These are phyloP conservation scores for Vaccinium vitisidaea DNA, from an alignment of 148 eudicot genomes.

Conservation along the genomic window DNA sequence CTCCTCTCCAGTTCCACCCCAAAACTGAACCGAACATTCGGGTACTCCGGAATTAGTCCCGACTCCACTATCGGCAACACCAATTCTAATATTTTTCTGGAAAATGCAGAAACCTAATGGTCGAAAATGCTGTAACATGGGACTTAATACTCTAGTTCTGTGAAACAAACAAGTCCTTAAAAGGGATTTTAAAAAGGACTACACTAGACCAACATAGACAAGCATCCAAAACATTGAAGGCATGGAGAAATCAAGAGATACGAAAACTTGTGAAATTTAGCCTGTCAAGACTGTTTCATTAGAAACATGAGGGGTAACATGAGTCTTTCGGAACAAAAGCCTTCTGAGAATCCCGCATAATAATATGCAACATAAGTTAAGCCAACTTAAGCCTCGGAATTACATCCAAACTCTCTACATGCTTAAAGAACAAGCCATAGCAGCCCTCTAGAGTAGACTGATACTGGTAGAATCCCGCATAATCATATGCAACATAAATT, in stretches of 20 bases:
- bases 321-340: constrained; percentile 9
- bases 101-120: neutral
- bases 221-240: neutral
- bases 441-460: constrained; percentile 13
- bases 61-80: neutral
- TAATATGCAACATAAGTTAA: constrained; percentile 15
- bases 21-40: neutral
- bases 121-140: neutral
- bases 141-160: too few relatives aligned
- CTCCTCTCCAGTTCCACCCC: neutral
- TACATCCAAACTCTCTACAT: constrained; percentile 26
- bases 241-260: neutral
- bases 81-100: neutral
- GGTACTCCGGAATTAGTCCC: neutral
- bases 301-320: constrained; percentile 19
- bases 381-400: constrained; percentile 16
- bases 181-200: neutral
- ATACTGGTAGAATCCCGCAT: constrained; percentile 20
- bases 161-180: neutral
- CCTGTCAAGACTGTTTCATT: constrained; percentile 6
- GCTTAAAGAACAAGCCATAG: constrained; percentile 12
- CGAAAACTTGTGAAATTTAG: neutral
- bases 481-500: constrained; percentile 8
- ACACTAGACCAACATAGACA: neutral
- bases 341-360: neutral